phyloP scores from a whole-genome alignment of 192 early-diverging fungal genomes.

The Linnemannia schmuckeri region DNA sequence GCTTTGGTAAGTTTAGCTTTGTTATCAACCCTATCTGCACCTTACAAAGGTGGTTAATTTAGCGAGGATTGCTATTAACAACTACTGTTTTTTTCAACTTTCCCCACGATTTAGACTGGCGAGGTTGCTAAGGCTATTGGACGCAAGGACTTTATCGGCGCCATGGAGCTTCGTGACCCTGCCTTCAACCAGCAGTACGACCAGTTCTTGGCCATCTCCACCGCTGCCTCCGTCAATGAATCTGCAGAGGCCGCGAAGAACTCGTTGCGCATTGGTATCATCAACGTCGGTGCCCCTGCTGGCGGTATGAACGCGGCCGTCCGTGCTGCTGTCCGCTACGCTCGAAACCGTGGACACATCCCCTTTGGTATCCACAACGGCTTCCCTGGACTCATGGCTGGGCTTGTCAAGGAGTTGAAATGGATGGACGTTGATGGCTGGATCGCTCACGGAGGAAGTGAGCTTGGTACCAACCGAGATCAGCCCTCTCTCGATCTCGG shows the following conservation, averaged over 20 bases:
- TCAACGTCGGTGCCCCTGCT: slow-evolving; percentile 96
- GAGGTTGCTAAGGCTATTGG: slow-evolving; percentile 88
- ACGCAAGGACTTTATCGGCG: slow-evolving; percentile 86
- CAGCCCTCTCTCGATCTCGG: slow-evolving; percentile 89
- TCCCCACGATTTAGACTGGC: slow-evolving; percentile 72
- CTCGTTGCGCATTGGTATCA: slow-evolving; percentile 88
- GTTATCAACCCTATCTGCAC: background rate
- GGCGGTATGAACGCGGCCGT: slow-evolving; percentile 99
- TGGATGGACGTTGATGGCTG: slow-evolving; percentile 93
- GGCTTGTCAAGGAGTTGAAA: slow-evolving; percentile 79
- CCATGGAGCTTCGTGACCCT: slow-evolving; percentile 90
- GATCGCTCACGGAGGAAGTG: slow-evolving; percentile 92
- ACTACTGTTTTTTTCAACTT: background rate
- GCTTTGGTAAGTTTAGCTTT: slow-evolving; percentile 67
- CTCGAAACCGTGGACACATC: slow-evolving; percentile 89
- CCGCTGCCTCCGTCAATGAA: slow-evolving; percentile 18
- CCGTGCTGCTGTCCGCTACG: slow-evolving; percentile 84
- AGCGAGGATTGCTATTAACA: background rate
- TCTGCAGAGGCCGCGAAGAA: background rate
- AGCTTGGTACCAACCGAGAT: slow-evolving; percentile 94
- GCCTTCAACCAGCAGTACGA: slow-evolving; percentile 80
- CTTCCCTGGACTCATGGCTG: slow-evolving; percentile 89
- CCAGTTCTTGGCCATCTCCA: slow-evolving; percentile 73
- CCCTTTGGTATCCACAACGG: slow-evolving; percentile 94
- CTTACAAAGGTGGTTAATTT: no score